Conservation (phyloP, 495 filamentous ascomycete genomes). For the Glonium stellatum region DNA sequence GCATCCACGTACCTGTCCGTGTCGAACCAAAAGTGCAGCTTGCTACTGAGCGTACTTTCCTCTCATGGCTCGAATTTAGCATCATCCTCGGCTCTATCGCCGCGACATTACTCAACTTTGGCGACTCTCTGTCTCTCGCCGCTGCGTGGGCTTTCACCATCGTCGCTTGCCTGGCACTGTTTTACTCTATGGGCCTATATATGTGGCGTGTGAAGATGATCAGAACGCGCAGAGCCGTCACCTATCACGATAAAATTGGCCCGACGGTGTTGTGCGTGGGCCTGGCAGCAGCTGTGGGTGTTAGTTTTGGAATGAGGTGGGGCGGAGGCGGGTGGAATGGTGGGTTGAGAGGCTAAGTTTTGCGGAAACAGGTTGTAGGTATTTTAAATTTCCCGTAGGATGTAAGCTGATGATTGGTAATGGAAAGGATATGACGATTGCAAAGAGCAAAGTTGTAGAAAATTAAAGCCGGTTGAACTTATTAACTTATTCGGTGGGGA, state of each 20-base stretch:
- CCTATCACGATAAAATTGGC: conserved; percentile 84
- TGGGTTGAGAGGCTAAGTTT: conserved; percentile 28
- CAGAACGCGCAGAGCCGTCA: conserved; percentile 68
- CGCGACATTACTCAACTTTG: conserved; percentile 86
- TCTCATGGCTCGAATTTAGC: conserved; percentile 95
- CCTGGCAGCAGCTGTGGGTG: conserved; percentile 61
- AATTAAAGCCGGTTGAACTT: too few relatives aligned
- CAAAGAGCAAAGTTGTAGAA: too few relatives aligned
- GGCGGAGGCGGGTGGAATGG: conserved; percentile 31
- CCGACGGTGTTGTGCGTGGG: conserved; percentile 72
- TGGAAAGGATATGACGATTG: too few relatives aligned
- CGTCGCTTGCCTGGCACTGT: conserved; percentile 62
- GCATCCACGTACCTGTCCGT: conserved; percentile 88
- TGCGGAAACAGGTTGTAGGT: background rate
- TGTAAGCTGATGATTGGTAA: too few relatives aligned
- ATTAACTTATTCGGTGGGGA: too few relatives aligned
- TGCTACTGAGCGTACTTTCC: conserved; percentile 89
- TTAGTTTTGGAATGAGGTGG: conserved; percentile 68
- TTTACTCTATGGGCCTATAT: conserved; percentile 77
- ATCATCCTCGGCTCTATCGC: conserved; percentile 92
- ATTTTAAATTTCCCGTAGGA: too few relatives aligned
- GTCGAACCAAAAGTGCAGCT: conserved; percentile 98
- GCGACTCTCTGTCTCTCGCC: conserved; percentile 45
- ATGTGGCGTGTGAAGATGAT: conserved; percentile 82
- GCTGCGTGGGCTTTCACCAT: conserved; percentile 76